Conservation (phyloP, 495 filamentous ascomycete genomes). For the Glonium stellatum region DNA sequence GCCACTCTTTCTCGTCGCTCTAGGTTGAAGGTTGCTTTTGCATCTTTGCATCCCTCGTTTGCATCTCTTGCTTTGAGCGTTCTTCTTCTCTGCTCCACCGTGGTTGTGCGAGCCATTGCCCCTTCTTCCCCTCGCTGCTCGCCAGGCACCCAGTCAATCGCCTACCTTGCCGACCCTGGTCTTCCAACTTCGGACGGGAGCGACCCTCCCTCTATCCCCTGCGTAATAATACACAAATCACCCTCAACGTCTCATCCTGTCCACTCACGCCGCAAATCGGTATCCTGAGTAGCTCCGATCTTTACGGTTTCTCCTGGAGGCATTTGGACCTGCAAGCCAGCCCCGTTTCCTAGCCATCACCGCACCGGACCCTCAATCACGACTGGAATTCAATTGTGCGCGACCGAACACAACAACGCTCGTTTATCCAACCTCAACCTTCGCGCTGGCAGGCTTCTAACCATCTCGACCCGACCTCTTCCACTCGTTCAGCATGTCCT, state of each 20-base stretch:
- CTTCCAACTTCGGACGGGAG: slow-evolving; percentile 14
- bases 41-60: not conserved
- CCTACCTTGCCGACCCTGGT: slow-evolving; percentile 13
- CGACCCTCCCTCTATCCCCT: slow-evolving; percentile 2
- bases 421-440: slow-evolving; percentile 6
- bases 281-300: slow-evolving; percentile 18
- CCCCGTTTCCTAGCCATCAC: slow-evolving; percentile 21
- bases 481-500: slow-evolving; percentile 26
- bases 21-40: not conserved
- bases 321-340: not conserved
- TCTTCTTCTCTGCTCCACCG: not conserved
- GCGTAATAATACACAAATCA: not conserved
- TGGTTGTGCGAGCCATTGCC: not conserved
- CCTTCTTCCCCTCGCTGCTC: not conserved
- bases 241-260: not conserved
- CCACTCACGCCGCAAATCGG: slow-evolving; percentile 17
- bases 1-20: not conserved
- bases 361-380: slow-evolving; percentile 7
- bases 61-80: not conserved
- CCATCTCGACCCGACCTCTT: slow-evolving; percentile 14
- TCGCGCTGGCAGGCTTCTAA: slow-evolving; percentile 23
- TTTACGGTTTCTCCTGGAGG: not conserved
- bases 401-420: slow-evolving; percentile 21
- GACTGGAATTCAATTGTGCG: slow-evolving; percentile 16
- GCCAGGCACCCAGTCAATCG: slow-evolving; percentile 9